Evolutionary conservation across 225 moss, liverwort and hornwort species (phyloP), one percentile per base, ranked within the genome.

Genomic region (Sphagnum contortum): DNA sequence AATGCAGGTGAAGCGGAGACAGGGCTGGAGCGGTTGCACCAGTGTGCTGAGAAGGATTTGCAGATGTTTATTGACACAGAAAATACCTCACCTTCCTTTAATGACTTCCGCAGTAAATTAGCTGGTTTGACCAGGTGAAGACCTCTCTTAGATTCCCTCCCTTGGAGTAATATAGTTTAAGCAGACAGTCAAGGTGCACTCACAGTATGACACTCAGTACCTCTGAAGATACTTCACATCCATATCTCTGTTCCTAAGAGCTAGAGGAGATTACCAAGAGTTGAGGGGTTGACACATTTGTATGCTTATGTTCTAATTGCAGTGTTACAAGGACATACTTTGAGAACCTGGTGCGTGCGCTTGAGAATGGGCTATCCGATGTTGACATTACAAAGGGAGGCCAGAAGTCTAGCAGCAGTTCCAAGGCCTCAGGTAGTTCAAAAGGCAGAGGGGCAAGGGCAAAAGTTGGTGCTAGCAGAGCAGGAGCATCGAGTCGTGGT

Each of bases 51-150:
- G 55, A 96, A 96, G 75, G 96, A 96, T 60, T 74, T 96, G 61
- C 85, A 85, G 56, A 85, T 79, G 9, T 96, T 96, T 69, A 77
- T 96, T 46, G 96, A 96, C 12, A 91, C 87, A 71, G 96, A 96
- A 55, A 76, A 68, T 57, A 77, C 82, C 50, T 62, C 74, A 48
- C 77, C 71, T 69, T 66, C 83, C 64, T 96, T 96, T 68, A 96
- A 96, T 58, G 96, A 96, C 59, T 96, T 96, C 71, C 96, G 96
- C 56, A 92, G 92, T 45, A 96, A 96, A 75, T 85, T 96, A 72
- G 96, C 96, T 60, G 96, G 96, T 10, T 87, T 96, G 77, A 96
- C 96, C 49, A 96, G 92, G 85, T 77, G 49, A 50, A 4, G 8
- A 48, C 48, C 2, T 9, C 52, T 52, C 9, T 52, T 52, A 5